These are phyloP conservation scores for Dalbergia oliveri DNA, from an alignment of 306 rosid species.

Conservation along the genomic window DNA sequence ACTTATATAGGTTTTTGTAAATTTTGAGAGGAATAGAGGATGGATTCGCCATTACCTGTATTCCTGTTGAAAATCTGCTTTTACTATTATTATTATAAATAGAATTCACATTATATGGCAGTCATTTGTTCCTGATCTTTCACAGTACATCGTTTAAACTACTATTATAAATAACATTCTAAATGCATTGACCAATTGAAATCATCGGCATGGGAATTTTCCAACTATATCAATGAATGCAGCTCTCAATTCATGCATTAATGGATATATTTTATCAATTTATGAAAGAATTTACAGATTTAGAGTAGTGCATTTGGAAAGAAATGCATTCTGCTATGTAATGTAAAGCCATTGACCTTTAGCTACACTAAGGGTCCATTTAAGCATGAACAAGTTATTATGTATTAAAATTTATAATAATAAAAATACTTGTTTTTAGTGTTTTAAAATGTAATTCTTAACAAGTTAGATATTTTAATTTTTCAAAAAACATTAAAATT, in stretches of 20 bases:
- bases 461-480: no score
- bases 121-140: constrained; percentile 26
- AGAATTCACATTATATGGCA: not conserved
- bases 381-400: no score
- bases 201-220: constrained; percentile 5
- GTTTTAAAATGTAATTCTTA: no score
- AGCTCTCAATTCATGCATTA: not conserved
- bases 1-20: constrained; percentile 12
- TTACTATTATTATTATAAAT: not conserved
- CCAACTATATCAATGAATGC: constrained; percentile 1
- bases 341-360: constrained; percentile 1
- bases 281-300: constrained; percentile 15
- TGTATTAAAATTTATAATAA: no score
- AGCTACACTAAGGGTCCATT: not conserved
- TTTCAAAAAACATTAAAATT: no score
- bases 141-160: not conserved
- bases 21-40: constrained; percentile 26
- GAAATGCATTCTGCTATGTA: constrained; percentile 5
- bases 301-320: not conserved
- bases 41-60: not conserved
- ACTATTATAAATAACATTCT: not conserved
- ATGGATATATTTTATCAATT: not conserved
- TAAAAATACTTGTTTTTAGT: no score
- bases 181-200: constrained; percentile 24
- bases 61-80: constrained; percentile 11